Base-by-base conservation (phyloP, 2,329 filamentous ascomycete genomes). In the Penicillium sp. region DNA sequence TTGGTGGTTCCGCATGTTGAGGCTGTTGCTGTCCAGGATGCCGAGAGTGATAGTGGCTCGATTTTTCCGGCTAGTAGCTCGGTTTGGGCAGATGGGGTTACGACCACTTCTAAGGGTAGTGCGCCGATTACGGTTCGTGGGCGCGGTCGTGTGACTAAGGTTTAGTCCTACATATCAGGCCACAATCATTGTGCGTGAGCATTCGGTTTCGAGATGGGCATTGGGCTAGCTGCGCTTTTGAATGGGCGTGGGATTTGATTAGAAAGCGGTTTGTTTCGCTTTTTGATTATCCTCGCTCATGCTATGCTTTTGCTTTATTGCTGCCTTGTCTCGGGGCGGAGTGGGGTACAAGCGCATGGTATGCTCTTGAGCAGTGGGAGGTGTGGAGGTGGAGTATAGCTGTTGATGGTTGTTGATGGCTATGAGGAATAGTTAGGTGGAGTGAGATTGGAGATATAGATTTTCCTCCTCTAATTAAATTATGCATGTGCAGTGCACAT, bases 1-100 rank as follows among this genome's bases (percentile, higher is more conserved):
- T 69, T 80, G 24, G 78, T 80, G 13, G 74, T 79, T 15, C 79
- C 79, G 26, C 78, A 79, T 47, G 66, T 79, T n/a, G 56, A 58
- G 3, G 61, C 63, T 12, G 63, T 58, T 2, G 58, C 64, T 5
- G 54, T 69, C 15, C 51, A n/a, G 7, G 65, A 70, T 70, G 19
- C 60, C 63, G 53, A 55, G 38, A 45, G 53, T 24, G 68, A 72
- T 24, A 62, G 64, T 9, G 72, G 69, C 12, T 73, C 73, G 2
- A 70, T 75, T 15, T 72, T 74, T 44, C 72, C 71, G 3, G 72
- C 72, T 26, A 71, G 64, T 55, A 70, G 71, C 58, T 65, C 69
- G n/a, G 63, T 73, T 17, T 76, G 73, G 74, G 67, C 65, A 33
- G 61, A 70, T 24, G 58, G 38, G 6, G 53, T 19, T 10, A 56